phyloP scores from a whole-genome alignment of 768 basidiomycete species.

The Melanogaster broomeanus region DNA sequence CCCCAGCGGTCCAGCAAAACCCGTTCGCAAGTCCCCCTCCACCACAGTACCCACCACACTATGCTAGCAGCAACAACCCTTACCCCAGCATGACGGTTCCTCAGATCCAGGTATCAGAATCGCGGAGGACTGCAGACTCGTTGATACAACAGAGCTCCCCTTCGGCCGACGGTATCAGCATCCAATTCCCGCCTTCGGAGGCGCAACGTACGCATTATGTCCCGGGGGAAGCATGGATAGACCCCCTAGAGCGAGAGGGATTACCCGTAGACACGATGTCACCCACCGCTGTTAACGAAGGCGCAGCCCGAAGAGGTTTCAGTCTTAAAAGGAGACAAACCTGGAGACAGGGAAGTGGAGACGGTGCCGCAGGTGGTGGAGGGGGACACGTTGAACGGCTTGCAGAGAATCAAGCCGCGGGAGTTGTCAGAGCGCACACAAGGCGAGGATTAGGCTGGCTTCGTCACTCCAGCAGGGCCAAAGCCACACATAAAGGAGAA shows the following conservation, averaged over 20 bases:
- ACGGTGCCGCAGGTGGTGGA: not conserved
- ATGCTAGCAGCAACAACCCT: conserved; percentile 17
- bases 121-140: conserved; percentile 1
- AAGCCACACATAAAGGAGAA: not conserved
- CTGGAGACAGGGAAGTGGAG: conserved; percentile 12
- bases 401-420: conserved; percentile 37
- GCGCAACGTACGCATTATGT: conserved; percentile 36
- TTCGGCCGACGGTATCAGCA: not conserved
- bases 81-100: conserved; percentile 7
- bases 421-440: conserved; percentile 48
- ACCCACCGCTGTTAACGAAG: conserved; percentile 1
- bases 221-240: conserved; percentile 59
- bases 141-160: conserved; percentile 11
- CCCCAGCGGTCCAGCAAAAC: not conserved
- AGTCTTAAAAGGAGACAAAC: conserved; percentile 16
- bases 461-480: conserved; percentile 7
- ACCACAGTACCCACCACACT: not conserved
- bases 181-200: conserved; percentile 11
- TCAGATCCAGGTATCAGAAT: conserved; percentile 7
- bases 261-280: conserved; percentile 46
- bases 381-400: conserved; percentile 28
- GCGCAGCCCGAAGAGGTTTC: not conserved
- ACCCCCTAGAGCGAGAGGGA: conserved; percentile 64
- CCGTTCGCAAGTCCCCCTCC: not conserved
- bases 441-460: conserved; percentile 28